Evolutionary conservation across 768 basidiomycete genomes (phyloP), one percentile per base, ranked within the genome.

Genomic region (Lyophyllum semitale): DNA sequence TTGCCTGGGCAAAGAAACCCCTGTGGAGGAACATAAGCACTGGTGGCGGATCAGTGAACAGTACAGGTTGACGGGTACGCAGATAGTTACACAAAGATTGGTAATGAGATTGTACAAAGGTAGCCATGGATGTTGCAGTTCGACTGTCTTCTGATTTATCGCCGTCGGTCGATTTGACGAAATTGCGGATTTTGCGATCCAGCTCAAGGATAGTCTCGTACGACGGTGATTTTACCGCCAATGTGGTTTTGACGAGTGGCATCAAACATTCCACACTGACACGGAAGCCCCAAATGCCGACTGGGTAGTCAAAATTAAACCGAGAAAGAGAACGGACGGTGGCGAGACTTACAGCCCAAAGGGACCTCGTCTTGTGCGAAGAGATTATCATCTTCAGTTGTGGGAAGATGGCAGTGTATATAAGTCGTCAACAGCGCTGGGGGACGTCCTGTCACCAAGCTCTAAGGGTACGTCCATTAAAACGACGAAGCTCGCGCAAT

Each of bases 11-110:
- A 61, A 85, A 85, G 64, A 77, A 83, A 18, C 77, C 74, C 47
- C 84, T 75, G 63, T 85, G 84, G 13, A 85, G 68, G 62, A 77
- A 81, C 48, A 85, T 59, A 12, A 84, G 70, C 63, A 82, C 83
- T 84, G 55, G 30, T 57, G n/a, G 15, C 22, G 37, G 54, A 27
- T 57, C 45, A 25, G 18, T 23, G 59, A 18, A 53, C 18, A 17
- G 41, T 35, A 33, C 30, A 26, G n/a, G 53, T 29, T 12, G 26
- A n/a, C 33, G 46, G 51, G 37, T 50, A 45, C 17, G 20, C 42
- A 53, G 26, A 53, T 12, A 68, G 71, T 26, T 66, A 81, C 81
- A 71, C 33, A 80, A 68, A 54, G 77, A 79, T 45, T 73, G 73
- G 62, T 81, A 78, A 57, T 78, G 75, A 2, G 74, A 75, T 23